Evolutionary conservation across 768 basidiomycete species (phyloP).

Genomic region (Leucogyrophana mollusca): DNA sequence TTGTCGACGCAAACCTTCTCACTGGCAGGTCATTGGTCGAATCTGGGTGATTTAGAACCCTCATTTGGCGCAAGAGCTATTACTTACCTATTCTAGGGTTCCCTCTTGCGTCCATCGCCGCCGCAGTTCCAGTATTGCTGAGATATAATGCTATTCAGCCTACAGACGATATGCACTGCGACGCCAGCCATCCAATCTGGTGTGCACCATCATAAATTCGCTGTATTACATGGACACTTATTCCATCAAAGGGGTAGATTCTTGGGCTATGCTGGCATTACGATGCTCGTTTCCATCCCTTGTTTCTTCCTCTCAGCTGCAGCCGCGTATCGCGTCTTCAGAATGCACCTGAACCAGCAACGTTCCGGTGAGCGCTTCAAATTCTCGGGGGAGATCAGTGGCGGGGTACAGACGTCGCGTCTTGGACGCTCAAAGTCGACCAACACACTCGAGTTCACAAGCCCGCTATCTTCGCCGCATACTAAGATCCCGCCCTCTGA

Average conservation of each 20-base stretch:
- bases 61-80: slow-evolving; percentile 50
- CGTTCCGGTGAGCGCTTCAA: slow-evolving; percentile 6
- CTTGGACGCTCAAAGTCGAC: background rate
- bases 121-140: slow-evolving; percentile 44
- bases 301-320: slow-evolving; percentile 44
- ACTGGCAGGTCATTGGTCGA: background rate
- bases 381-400: background rate
- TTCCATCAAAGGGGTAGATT: slow-evolving; percentile 52
- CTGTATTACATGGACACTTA: slow-evolving; percentile 1
- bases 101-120: slow-evolving; percentile 43
- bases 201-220: slow-evolving; percentile 24
- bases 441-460: slow-evolving; percentile 11
- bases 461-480: slow-evolving; percentile 16
- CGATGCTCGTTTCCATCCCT: slow-evolving; percentile 51
- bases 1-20: slow-evolving; percentile 1
- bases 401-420: background rate
- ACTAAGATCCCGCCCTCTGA: slow-evolving; percentile 18
- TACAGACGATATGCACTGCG: slow-evolving; percentile 55
- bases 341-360: slow-evolving; percentile 21
- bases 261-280: slow-evolving; percentile 59
- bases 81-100: slow-evolving; percentile 44
- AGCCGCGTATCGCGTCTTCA: slow-evolving; percentile 14
- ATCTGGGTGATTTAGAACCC: slow-evolving; percentile 29
- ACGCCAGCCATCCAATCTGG: slow-evolving; percentile 59
- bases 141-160: slow-evolving; percentile 45